Evolutionary conservation across 345 rosid species (phyloP), one percentile per base, ranked within the genome.

Genomic region (Rubroshorea leprosula): DNA sequence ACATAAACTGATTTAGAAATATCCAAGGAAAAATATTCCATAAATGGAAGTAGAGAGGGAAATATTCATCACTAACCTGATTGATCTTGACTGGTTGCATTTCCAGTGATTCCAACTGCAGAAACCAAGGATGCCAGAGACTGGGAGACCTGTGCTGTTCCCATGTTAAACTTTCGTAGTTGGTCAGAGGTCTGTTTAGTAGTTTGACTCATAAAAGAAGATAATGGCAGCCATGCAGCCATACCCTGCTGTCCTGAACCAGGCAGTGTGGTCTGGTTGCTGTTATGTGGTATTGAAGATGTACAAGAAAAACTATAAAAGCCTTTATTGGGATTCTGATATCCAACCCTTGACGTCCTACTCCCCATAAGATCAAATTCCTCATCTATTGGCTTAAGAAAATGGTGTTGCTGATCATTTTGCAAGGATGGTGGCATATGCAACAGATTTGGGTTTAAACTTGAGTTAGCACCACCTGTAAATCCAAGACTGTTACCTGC

Each of bases 61-160:
- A 51, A 49, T 54, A 49, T 45, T n/a, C 31, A 25, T 5, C 20
- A 56, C 49, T 60, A 57, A 75, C 80, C 68, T 60, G 71, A 62
- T 19, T 25, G 66, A 18, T 29, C 27, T 51, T n/a, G 66, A 46
- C 39, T 19, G 56, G 23, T 22, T 51, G 24, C 31, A 19, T 23
- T 56, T 45, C 55, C 26, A 17, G 62, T 17, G 10, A 39, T 41
- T 18, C 60, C 66, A 38, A 51, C 23, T 27, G 65, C 54, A 38
- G 60, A 19, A 57, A 31, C 51, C 18, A 26, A 8, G 52, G 56
- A 26, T 11, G 61, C 23, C 19, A 22, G 57, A 21, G 26, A 22
- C 0, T 41, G 65, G 24, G 54, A 49, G 57, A 55, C 39, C 27
- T 23, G 46, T 31, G 45, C 43, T 43, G 45, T 50, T 68, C 54